A percentile compares a stretch with the other conserved stretches of the same genome.
Evolutionary conservation across 352 stramenopile genomes (phyloP).

Genomic region (Globisporangium echinulatum): DNA sequence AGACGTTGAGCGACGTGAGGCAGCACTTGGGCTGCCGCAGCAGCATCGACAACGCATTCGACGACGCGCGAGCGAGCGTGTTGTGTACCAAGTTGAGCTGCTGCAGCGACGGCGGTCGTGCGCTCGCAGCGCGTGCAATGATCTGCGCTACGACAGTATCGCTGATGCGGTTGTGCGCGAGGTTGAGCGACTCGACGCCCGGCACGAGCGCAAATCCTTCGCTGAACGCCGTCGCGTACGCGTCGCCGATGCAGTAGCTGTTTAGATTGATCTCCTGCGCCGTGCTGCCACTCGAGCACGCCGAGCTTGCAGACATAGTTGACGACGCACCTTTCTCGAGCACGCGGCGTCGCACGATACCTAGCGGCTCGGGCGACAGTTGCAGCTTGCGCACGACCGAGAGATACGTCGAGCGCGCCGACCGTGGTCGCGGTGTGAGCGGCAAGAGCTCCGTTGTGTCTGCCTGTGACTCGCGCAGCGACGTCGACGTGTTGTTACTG

Average conservation of each 20-base stretch:
- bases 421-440: constrained; percentile 26
- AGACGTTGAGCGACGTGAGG: constrained; percentile 56
- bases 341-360: constrained; percentile 48
- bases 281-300: constrained; percentile 30
- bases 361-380: constrained; percentile 55
- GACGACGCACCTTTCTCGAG: constrained; percentile 37
- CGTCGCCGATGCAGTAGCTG: constrained; percentile 63
- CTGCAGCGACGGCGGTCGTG: constrained; percentile 25
- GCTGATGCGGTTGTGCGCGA: constrained; percentile 66
- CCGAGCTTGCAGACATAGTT: constrained; percentile 23
- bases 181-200: constrained; percentile 58
- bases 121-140: constrained; percentile 25
- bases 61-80: constrained; percentile 26
- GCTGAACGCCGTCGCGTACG: constrained; percentile 49
- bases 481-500: constrained; percentile 36
- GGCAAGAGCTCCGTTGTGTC: constrained; percentile 9
- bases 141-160: constrained; percentile 49
- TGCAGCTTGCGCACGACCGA: constrained; percentile 47
- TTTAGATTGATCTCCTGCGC: constrained; percentile 63
- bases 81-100: constrained; percentile 70
- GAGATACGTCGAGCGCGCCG: constrained; percentile 57
- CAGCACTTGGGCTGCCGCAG: constrained; percentile 32
- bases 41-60: constrained; percentile 31
- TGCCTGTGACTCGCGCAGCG: not conserved
- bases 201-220: constrained; percentile 57